Conservation (phyloP, 805 yeast genomes). For the Saccharomyces paradoxus region DNA sequence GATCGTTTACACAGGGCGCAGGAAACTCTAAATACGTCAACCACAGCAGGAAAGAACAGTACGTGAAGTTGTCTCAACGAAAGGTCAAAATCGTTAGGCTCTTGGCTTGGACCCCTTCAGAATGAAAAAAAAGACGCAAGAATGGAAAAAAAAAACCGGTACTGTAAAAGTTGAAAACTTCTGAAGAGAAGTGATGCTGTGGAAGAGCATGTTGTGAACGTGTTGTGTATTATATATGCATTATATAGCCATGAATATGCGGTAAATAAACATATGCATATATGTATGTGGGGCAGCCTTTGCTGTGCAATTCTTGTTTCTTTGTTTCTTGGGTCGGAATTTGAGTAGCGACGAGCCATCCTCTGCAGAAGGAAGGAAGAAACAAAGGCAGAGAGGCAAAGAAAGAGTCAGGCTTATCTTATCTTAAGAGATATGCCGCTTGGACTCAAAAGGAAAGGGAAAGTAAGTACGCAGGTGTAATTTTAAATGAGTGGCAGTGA, state of each 20-base stretch:
- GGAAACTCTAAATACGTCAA: background rate
- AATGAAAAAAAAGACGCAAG: background rate
- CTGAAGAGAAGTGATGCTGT: background rate
- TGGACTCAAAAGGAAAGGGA: background rate
- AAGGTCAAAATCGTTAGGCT: background rate
- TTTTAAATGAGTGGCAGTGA: background rate
- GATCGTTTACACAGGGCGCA: background rate
- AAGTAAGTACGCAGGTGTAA: background rate
- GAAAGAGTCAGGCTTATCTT: background rate
- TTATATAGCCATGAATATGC: background rate
- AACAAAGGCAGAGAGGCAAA: background rate
- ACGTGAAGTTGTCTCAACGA: background rate
- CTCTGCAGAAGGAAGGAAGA: background rate
- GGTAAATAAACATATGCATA: background rate
- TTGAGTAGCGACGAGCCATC: background rate
- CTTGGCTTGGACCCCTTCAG: background rate
- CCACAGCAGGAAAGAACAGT: background rate
- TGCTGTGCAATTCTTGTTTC: background rate
- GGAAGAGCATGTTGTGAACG: background rate
- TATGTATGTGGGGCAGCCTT: background rate
- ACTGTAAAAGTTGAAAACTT: background rate
- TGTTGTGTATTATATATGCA: background rate
- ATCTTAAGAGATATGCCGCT: background rate
- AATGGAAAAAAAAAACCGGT: background rate
- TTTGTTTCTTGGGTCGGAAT: background rate